Conservation (phyloP, 1,139 yeast genomes). For the Kodamaea plutei region DNA sequence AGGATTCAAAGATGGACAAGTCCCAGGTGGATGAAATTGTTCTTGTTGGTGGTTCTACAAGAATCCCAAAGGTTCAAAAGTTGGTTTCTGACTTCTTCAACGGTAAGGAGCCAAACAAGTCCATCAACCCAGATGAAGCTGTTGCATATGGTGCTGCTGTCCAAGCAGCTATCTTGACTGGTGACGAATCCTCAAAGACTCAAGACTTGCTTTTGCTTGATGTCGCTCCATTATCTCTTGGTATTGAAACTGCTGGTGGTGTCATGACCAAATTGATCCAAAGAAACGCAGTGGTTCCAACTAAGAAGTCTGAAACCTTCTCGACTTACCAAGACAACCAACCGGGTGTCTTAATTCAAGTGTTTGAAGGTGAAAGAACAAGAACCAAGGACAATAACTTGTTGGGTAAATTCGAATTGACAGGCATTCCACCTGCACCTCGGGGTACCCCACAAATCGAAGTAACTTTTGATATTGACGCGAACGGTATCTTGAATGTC, state of each 20-base stretch:
- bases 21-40: slow-evolving; percentile 80
- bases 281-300: slow-evolving; percentile 46
- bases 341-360: slow-evolving; percentile 46
- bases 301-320: slow-evolving; percentile 44
- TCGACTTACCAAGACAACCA: slow-evolving; percentile 49
- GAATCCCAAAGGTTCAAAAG: slow-evolving; percentile 92
- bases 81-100: slow-evolving; percentile 82
- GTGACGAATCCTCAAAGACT: slow-evolving; percentile 24
- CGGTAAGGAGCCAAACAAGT: slow-evolving; percentile 88
- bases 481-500: slow-evolving; percentile 46
- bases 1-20: slow-evolving; percentile 77
- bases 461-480: slow-evolving; percentile 44
- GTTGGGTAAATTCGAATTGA: slow-evolving; percentile 45
- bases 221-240: slow-evolving; percentile 46
- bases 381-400: slow-evolving; percentile 41
- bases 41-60: slow-evolving; percentile 89
- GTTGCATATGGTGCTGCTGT: slow-evolving; percentile 72
- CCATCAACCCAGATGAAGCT: slow-evolving; percentile 71
- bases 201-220: slow-evolving; percentile 33
- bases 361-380: slow-evolving; percentile 47
- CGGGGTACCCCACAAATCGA: slow-evolving; percentile 49
- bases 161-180: slow-evolving; percentile 27
- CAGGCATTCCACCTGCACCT: slow-evolving; percentile 48
- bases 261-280: slow-evolving; percentile 46
- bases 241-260: slow-evolving; percentile 48